Evolutionary conservation across 2,329 filamentous ascomycete species (phyloP), one percentile per base, ranked within the genome.

Genomic region (Pseudogymnoascus sp.): DNA sequence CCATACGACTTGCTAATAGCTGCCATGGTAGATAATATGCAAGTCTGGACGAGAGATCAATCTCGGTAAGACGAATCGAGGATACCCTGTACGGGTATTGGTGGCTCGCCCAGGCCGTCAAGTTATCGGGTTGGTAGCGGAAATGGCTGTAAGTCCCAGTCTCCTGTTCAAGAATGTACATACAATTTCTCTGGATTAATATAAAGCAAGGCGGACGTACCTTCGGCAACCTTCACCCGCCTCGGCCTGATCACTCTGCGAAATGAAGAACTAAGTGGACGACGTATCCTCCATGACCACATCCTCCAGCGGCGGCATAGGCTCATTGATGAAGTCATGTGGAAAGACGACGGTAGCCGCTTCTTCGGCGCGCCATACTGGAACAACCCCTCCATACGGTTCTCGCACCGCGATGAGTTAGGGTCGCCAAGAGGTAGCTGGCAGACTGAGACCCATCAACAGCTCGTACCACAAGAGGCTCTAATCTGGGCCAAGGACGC

Each of bases 401-500:
- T 61, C n/a, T 8, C 58, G 12, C 31, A 27, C 29, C 15, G 27
- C 6, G 18, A 60, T 13, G 21, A 18, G 4, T 5, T 21, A 33
- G 7, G 27, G n/a, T 6, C 6, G 15, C 21, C 21, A 15, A 27
- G 31, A 13, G n/a, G 13, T 18, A 15, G 7, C 55, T 12, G 5
- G 15, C 55, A 7, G 27, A n/a, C 5, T 31, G 15, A 60, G 9
- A 4, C 37, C 10, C 58, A 35, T n/a, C 27, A 42, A 12, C 36
- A 63, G 27, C 15, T 63, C 9, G 37, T 63, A 12, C 45, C 59
- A 7, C 48, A 61, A 10, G 42, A 63, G 45, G 48, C 62, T 18
- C 60, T 63, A 6, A 39, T 61, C 25, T 63, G 62, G 62, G 62
- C 62, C 18, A 63, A 61, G 31, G 60, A 63, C 9, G 7, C 12